A percentile compares a stretch with the other conserved stretches of the same genome.
Conservation (phyloP, 2,329 filamentous ascomycete species). For the Trichoderma oligosporum region DNA sequence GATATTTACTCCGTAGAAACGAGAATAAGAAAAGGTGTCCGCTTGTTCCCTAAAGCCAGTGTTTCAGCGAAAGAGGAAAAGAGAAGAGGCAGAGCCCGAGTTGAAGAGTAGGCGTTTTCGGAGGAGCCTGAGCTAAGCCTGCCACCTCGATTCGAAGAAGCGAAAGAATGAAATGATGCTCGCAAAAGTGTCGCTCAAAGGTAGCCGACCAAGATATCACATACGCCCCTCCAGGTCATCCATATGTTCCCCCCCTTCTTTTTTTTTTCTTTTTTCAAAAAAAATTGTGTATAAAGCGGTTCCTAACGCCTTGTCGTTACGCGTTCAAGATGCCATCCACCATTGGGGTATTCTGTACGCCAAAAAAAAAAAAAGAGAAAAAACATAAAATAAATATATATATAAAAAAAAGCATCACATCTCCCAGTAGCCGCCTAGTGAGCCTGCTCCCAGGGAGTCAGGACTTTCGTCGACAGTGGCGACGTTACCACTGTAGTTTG, state of each 20-base stretch:
- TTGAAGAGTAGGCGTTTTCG: conserved; percentile 15
- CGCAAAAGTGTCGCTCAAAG: conserved; percentile 15
- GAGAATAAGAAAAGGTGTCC: conserved; percentile 3
- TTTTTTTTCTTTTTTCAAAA: no score
- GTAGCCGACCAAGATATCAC: conserved; percentile 13
- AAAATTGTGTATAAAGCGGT: conserved; percentile 17
- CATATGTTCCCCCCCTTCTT: conserved; percentile 15
- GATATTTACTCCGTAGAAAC: conserved; percentile 12
- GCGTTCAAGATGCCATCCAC: conserved; percentile 17
- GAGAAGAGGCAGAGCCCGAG: conserved; percentile 20
- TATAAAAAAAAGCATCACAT: conserved; percentile 27
- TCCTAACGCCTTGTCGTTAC: conserved; percentile 18
- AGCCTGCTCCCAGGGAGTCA: conserved; percentile 32
- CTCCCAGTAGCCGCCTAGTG: conserved; percentile 36
- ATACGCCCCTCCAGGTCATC: conserved; percentile 7
- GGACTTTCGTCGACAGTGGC: conserved; percentile 36
- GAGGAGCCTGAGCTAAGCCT: conserved; percentile 10
- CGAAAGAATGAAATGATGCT: conserved; percentile 17
- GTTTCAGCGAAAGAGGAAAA: conserved; percentile 20
- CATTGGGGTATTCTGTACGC: conserved; percentile 34
- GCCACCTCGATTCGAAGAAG: conserved; percentile 12
- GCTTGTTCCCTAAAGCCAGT: conserved; percentile 14
- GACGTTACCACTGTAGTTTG: conserved; percentile 42
- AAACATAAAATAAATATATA: neutral
- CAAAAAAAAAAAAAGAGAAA: conserved; percentile 19